These are phyloP conservation scores for Talaromyces funiculosus DNA, from an alignment of 2,329 filamentous ascomycete species.

Conservation along the genomic window DNA sequence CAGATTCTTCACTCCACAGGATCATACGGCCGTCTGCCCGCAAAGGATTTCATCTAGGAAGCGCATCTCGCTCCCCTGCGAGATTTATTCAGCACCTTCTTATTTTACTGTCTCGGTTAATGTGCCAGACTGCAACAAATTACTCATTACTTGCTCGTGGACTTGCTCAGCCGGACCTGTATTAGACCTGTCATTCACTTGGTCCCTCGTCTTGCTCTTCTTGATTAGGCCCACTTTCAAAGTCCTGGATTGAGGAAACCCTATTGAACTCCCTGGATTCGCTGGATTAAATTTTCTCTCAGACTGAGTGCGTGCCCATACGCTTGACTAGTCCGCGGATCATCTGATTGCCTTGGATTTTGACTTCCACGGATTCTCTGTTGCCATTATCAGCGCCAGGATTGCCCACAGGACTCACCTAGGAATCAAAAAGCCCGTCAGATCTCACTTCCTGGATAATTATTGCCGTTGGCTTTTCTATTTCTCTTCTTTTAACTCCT, in stretches of 20 bases:
- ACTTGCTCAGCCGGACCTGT: not conserved
- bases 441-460: not conserved
- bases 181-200: not conserved
- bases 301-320: not conserved
- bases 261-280: not conserved
- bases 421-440: not conserved
- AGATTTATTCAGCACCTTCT: slow-evolving; percentile 4
- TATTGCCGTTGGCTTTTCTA: slow-evolving; percentile 8
- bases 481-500: slow-evolving; percentile 21
- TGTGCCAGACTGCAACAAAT: slow-evolving; percentile 13
- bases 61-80: not conserved
- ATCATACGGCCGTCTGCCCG: not conserved
- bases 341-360: not conserved
- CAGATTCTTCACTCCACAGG: not conserved
- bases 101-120: slow-evolving; percentile 10
- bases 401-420: slow-evolving; percentile 10
- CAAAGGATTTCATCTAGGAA: slow-evolving; percentile 6
- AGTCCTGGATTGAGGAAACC: slow-evolving; percentile 3
- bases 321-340: slow-evolving; percentile 7
- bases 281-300: not conserved
- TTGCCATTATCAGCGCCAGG: not conserved
- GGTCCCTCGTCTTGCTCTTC: not conserved
- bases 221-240: not conserved
- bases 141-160: not conserved
- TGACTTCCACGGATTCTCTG: not conserved